Evolutionary conservation across 768 basidiomycete species (phyloP), one percentile per base, ranked within the genome.

Genomic region (Mrakia hoshinonis): DNA sequence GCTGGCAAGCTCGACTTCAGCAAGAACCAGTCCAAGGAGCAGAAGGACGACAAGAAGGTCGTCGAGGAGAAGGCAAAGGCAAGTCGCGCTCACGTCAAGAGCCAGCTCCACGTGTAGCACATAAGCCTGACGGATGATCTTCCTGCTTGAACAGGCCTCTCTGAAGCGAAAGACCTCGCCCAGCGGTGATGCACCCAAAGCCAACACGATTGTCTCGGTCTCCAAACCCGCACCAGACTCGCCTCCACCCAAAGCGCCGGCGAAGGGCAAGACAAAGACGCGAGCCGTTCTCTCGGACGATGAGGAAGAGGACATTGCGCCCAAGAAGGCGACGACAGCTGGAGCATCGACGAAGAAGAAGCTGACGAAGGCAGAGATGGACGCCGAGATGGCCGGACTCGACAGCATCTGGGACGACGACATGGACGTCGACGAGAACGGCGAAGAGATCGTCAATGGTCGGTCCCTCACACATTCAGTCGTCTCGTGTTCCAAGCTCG

Each of bases 131-230:
- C 54, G n/a, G 3, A n/a, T 51, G 6, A 9, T 6, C 49, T 51
- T 24, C 15, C 29, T 11, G 10, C 22, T 26, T 31, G 11, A 10
- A 18, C 55, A 61, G 58, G 22, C 34, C 15, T 36, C 58, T 9
- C 58, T 61, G 31, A 61, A 61, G 34, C 58, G 58, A 36, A 61
- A 61, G 34, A 34, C 58, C 18, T 61, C 58, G 15, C 58, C 58
- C 3, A 61, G 31, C 15, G 58, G 58, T 22, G 58, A 31, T 4
- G 31, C 58, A 15, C 36, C 31, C 34, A 61, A 61, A 34, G 20
- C 58, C 34, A 61, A 31, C 11, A 61, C 58, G 43, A 15, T 43
- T 31, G 20, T 61, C 34, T 36, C 31, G 13, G 58, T 61, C 58
- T 36, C 31, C 20, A 61, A 61, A n/a, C 58, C 58, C 11, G 58